phyloP scores from a whole-genome alignment of 352 stramenopile species.

The Phytophthora quininea region DNA sequence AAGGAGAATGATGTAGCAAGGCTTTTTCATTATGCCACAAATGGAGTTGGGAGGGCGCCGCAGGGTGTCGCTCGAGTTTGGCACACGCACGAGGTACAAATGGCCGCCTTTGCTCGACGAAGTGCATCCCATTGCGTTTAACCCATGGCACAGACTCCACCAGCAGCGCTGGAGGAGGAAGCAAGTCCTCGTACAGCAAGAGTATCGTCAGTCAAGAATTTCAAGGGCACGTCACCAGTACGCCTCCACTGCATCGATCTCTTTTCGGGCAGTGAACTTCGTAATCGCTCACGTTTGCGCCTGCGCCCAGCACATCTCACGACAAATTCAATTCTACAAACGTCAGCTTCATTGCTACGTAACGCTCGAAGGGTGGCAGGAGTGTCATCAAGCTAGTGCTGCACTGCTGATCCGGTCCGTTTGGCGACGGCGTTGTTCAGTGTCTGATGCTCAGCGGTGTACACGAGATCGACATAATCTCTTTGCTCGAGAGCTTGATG shows the following conservation, averaged over 20 bases:
- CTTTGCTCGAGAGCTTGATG: slow-evolving; percentile 55
- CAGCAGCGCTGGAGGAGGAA: background rate
- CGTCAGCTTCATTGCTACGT: slow-evolving; percentile 49
- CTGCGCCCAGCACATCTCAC: slow-evolving; percentile 17
- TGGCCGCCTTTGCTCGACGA: slow-evolving; percentile 25
- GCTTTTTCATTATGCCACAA: slow-evolving; percentile 64
- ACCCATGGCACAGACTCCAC: slow-evolving; percentile 9
- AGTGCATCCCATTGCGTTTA: slow-evolving; percentile 30
- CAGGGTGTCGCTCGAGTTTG: slow-evolving; percentile 55
- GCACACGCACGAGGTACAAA: slow-evolving; percentile 28
- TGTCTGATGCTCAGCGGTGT: slow-evolving; percentile 32
- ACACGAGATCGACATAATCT: slow-evolving; percentile 27
- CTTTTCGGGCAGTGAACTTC: slow-evolving; percentile 64
- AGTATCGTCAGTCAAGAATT: slow-evolving; percentile 40
- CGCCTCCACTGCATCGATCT: slow-evolving; percentile 46
- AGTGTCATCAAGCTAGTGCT: slow-evolving; percentile 41
- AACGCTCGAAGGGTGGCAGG: slow-evolving; percentile 52
- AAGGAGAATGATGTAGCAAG: slow-evolving; percentile 62
- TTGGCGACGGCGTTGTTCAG: slow-evolving; percentile 61
- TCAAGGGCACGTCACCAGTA: slow-evolving; percentile 38
- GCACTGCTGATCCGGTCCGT: slow-evolving; percentile 67
- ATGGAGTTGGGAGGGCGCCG: slow-evolving; percentile 54
- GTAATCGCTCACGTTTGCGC: slow-evolving; percentile 63
- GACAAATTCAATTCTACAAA: slow-evolving; percentile 54
- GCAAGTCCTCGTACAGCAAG: background rate